Percentiles rank a stretch among this genome's conserved stretches.
These are phyloP conservation scores for Sparassis latifolia DNA, from an alignment of 1,284 basidiomycete species.

Conservation along the genomic window DNA sequence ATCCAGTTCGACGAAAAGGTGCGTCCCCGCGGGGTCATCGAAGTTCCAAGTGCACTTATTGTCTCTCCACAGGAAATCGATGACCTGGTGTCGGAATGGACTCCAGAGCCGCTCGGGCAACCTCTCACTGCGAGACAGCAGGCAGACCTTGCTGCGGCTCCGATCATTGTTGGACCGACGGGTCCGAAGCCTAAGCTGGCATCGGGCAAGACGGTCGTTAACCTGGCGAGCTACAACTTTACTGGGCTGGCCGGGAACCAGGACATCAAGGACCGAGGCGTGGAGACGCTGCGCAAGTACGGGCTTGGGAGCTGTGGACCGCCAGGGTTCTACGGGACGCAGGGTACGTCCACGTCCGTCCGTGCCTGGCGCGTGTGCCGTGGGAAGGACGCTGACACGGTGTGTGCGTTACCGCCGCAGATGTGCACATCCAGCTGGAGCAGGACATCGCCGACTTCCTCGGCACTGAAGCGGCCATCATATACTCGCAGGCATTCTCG, in stretches of 20 bases:
- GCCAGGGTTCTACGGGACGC: constrained; percentile 95
- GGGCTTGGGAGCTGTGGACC: constrained; percentile 96
- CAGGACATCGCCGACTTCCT: constrained; percentile 87
- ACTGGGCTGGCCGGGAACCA: constrained; percentile 88
- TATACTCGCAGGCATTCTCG: constrained; percentile 93
- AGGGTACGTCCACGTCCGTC: constrained; percentile 51
- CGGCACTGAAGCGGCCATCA: constrained; percentile 82
- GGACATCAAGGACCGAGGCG: constrained; percentile 78
- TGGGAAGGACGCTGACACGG: neutral
- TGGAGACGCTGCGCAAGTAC: constrained; percentile 86
- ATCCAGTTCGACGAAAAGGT: constrained; percentile 91
- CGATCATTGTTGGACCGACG: constrained; percentile 76
- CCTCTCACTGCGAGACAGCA: constrained; percentile 58
- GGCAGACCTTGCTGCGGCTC: constrained; percentile 67
- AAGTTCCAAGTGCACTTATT: neutral
- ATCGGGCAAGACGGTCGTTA: constrained; percentile 77
- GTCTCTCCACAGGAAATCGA: constrained; percentile 77
- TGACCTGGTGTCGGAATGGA: constrained; percentile 95
- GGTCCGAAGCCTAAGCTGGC: constrained; percentile 80
- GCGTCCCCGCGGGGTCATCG: constrained; percentile 9
- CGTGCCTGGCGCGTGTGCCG: no score
- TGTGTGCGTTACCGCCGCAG: constrained; percentile 64
- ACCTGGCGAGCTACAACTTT: constrained; percentile 93
- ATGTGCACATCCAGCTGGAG: constrained; percentile 90
- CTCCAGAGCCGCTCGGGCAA: constrained; percentile 78